Conservation (phyloP, 1,139 yeast species). For the Geotrichum histeridarum region DNA sequence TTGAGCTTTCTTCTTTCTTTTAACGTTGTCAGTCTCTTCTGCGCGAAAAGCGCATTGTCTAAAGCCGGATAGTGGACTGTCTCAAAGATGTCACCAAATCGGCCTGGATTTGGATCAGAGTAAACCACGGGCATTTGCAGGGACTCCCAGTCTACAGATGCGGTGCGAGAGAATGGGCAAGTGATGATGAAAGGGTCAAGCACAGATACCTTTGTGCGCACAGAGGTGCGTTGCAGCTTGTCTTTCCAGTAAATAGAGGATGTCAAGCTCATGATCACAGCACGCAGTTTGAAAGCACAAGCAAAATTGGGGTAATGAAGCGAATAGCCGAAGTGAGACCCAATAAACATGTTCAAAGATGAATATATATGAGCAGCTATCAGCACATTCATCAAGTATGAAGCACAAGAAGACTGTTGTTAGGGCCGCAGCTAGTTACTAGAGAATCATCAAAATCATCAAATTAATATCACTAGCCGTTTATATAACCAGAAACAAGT, state of each 20-base stretch:
- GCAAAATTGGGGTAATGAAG: neutral
- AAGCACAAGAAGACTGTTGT: too few species aligned
- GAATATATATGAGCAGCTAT: neutral
- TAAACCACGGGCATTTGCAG: conserved; percentile 8
- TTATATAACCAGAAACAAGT: too few species aligned
- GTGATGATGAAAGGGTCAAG: conserved; percentile 13
- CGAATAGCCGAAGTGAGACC: neutral
- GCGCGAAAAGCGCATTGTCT: neutral
- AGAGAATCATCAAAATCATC: too few species aligned
- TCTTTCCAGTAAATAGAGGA: conserved; percentile 16
- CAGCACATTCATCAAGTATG: neutral
- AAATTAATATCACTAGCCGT: too few species aligned
- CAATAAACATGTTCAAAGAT: neutral
- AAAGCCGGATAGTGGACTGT: conserved; percentile 3
- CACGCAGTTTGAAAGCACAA: neutral
- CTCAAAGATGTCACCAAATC: conserved; percentile 1
- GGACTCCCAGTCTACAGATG: conserved; percentile 9
- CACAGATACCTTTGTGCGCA: conserved; percentile 5
- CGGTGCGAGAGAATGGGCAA: conserved; percentile 13
- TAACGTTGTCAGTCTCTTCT: too few species aligned
- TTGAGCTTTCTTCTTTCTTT: too few species aligned
- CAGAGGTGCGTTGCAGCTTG: conserved; percentile 12
- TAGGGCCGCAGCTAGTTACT: too few species aligned
- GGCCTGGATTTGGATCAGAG: neutral
- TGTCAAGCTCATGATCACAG: conserved; percentile 5